Conservation (phyloP, 108 stramenopile genomes). For the Nitzschia sp. region DNA sequence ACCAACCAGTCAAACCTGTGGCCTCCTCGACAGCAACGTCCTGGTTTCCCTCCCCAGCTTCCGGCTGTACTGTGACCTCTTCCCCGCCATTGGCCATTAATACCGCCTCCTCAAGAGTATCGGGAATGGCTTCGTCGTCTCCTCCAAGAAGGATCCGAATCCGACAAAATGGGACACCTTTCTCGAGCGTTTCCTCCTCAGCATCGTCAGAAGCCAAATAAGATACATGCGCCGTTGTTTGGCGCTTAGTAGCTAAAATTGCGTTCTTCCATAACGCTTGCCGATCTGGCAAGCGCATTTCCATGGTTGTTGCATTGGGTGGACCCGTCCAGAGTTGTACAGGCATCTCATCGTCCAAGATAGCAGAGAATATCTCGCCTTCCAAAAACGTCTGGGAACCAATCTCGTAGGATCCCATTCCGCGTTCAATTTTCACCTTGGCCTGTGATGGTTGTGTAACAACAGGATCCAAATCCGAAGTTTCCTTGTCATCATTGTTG, state of each 20-base stretch:
- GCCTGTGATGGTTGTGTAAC: background rate
- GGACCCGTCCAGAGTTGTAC: constrained; percentile 79
- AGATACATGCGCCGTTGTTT: constrained; percentile 57
- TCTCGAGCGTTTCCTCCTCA: constrained; percentile 73
- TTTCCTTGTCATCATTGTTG: constrained; percentile 2
- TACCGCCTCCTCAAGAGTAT: constrained; percentile 76
- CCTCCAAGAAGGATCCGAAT: constrained; percentile 68
- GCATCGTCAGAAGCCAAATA: constrained; percentile 53
- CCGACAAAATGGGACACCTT: constrained; percentile 51
- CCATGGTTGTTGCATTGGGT: constrained; percentile 35
- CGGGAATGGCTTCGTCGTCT: constrained; percentile 60
- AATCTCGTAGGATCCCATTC: constrained; percentile 46
- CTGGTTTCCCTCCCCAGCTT: background rate
- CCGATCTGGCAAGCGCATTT: constrained; percentile 52
- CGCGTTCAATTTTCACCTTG: constrained; percentile 13
- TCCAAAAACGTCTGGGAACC: constrained; percentile 66
- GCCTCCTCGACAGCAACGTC: constrained; percentile 57
- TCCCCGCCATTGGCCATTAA: constrained; percentile 72
- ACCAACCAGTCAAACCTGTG: constrained; percentile 74
- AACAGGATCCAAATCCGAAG: background rate
- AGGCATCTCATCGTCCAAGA: constrained; percentile 82
- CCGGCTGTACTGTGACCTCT: constrained; percentile 39
- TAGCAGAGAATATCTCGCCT: constrained; percentile 49
- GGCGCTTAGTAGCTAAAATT: constrained; percentile 41
- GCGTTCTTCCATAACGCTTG: constrained; percentile 63